Conservation (phyloP, 345 rosid species). For the Eucalyptus curtisii region DNA sequence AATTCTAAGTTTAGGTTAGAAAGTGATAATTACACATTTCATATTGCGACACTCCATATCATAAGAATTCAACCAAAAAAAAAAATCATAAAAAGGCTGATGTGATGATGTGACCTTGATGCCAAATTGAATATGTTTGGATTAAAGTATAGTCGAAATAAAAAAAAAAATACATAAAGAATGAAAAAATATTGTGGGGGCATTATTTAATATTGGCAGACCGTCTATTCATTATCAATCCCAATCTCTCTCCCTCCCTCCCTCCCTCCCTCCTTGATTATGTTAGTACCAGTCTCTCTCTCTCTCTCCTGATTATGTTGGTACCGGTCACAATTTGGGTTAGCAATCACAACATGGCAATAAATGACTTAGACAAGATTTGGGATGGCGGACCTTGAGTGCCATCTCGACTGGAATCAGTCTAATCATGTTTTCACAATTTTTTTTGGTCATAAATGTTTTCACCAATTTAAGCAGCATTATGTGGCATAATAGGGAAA, state of each 20-base stretch:
- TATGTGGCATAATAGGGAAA: background rate
- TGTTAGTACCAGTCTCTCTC: background rate
- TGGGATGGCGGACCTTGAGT: background rate
- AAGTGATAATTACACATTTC: background rate
- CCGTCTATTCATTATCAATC: background rate
- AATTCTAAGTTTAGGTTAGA: background rate
- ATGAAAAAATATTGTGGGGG: background rate
- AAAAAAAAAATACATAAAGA: background rate
- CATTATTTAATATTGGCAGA: background rate
- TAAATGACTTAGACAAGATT: background rate
- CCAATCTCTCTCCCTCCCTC: background rate
- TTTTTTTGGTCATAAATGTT: no score
- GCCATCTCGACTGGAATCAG: rapidly evolving
- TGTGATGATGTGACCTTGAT: background rate
- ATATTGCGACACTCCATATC: background rate
- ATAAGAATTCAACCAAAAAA: no score
- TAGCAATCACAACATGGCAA: background rate
- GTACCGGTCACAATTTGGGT: background rate
- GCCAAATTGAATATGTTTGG: background rate
- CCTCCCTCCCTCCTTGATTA: background rate
- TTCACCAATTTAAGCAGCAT: background rate
- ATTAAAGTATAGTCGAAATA: background rate
- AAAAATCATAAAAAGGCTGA: background rate
- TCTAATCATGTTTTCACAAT: background rate
- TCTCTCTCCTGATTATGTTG: background rate